These are phyloP conservation scores for Kazachstania viticola DNA, from an alignment of 805 yeast genomes.

Conservation along the genomic window DNA sequence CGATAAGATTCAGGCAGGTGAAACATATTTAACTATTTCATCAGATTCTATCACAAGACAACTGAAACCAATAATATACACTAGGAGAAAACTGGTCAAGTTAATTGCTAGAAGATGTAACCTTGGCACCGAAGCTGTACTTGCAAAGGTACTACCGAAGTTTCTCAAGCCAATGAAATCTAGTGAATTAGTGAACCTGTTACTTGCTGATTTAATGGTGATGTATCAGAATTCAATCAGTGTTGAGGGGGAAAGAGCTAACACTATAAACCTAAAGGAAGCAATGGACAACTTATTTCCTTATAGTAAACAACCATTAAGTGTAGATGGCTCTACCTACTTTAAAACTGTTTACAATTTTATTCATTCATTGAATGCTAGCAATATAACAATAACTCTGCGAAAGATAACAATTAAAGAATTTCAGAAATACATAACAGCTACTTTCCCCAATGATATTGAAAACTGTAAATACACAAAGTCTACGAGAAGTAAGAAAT, in stretches of 20 bases:
- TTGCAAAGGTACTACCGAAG: no score
- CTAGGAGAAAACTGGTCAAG: background rate
- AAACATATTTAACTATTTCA: conserved; percentile 1
- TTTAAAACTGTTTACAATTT: background rate
- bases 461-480: background rate
- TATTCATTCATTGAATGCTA: background rate
- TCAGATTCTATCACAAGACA: background rate
- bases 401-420: background rate
- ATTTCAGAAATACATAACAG: background rate
- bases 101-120: no score
- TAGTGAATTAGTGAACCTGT: no score
- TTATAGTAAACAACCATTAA: background rate
- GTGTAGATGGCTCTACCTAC: background rate
- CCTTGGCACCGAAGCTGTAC: no score
- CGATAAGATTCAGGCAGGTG: background rate
- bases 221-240: no score
- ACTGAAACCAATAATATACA: background rate
- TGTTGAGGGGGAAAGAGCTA: no score
- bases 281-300: no score
- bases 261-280: no score
- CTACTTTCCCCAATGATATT: conserved; percentile 2
- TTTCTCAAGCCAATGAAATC: no score
- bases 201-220: no score
- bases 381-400: background rate
- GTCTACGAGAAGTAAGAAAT: background rate